These are phyloP conservation scores for Phyllosticta ampelicida DNA, from an alignment of 2,329 filamentous ascomycete species.

Conservation along the genomic window DNA sequence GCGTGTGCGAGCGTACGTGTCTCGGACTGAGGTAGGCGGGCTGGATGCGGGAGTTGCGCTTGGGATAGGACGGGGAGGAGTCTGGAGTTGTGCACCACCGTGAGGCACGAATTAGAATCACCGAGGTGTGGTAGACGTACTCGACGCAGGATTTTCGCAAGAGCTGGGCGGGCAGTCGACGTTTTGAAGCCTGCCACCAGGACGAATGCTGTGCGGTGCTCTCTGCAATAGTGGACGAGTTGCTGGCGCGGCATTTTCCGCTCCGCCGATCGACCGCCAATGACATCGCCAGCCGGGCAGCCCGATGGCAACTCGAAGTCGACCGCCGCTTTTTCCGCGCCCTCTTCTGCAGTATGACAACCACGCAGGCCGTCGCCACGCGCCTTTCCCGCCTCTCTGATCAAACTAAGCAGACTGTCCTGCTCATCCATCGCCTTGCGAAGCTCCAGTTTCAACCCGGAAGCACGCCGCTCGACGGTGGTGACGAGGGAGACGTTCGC, in stretches of 20 bases:
- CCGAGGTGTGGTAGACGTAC: neutral
- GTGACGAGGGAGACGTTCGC: constrained; percentile 54
- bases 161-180: neutral
- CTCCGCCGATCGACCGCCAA: constrained; percentile 6
- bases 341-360: constrained; percentile 23
- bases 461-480: constrained; percentile 47
- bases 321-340: neutral
- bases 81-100: neutral
- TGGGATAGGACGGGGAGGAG: neutral
- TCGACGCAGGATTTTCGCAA: neutral
- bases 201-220: neutral
- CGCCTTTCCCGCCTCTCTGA: constrained; percentile 44
- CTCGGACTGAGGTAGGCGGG: neutral
- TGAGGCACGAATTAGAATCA: neutral
- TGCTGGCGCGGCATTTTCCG: constrained; percentile 2
- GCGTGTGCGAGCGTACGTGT: neutral
- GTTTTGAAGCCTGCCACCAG: no score
- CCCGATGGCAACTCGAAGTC: neutral
- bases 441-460: constrained; percentile 51
- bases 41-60: neutral
- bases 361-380: constrained; percentile 31
- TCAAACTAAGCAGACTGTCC: constrained; percentile 41
- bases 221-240: constrained; percentile 7
- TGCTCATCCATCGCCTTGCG: constrained; percentile 46
- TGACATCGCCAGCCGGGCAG: constrained; percentile 8